These are phyloP conservation scores for Saccharomycopsis amapae DNA, from an alignment of 805 yeast species.

Conservation along the genomic window DNA sequence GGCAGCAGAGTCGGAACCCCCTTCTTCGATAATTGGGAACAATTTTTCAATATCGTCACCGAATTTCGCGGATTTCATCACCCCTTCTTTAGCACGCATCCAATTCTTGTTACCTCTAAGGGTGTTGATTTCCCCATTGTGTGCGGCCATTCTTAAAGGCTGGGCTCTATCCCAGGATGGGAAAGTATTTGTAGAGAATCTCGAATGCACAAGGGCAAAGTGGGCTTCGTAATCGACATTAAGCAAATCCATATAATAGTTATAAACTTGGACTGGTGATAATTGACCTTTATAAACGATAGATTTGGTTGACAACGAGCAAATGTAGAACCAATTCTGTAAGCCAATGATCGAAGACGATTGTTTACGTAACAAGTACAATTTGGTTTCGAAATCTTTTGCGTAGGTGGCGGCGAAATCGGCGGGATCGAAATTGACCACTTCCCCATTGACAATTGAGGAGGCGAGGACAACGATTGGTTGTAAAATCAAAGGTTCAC, in stretches of 20 bases:
- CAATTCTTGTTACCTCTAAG: constrained; percentile 96
- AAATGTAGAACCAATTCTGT: constrained; percentile 96
- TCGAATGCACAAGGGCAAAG: constrained; percentile 92
- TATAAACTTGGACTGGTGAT: constrained; percentile 93
- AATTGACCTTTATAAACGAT: constrained; percentile 97
- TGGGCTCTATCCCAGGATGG: constrained; percentile 99
- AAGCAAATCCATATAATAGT: constrained; percentile 86
- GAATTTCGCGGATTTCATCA: constrained; percentile 78
- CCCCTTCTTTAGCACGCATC: constrained; percentile 99
- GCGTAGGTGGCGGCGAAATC: constrained; percentile 52
- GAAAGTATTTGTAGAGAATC: constrained; percentile 96
- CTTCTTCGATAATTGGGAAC: constrained; percentile 95
- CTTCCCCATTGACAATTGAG: constrained; percentile 28
- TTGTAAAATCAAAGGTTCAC: constrained; percentile 88
- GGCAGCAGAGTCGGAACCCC: constrained; percentile 98
- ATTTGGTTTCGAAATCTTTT: constrained; percentile 69
- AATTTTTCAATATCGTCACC: constrained; percentile 88
- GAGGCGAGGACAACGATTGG: constrained; percentile 73
- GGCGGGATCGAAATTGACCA: constrained; percentile 32
- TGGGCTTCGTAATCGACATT: constrained; percentile 92
- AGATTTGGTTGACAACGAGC: constrained; percentile 81
- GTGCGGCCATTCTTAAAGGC: constrained; percentile 95
- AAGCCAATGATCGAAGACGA: constrained; percentile 86
- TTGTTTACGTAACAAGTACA: constrained; percentile 82
- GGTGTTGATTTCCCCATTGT: constrained; percentile 97